Evolutionary conservation across 140 eudicot genomes (phyloP).

Genomic region (Erigeron philadelphicus): DNA sequence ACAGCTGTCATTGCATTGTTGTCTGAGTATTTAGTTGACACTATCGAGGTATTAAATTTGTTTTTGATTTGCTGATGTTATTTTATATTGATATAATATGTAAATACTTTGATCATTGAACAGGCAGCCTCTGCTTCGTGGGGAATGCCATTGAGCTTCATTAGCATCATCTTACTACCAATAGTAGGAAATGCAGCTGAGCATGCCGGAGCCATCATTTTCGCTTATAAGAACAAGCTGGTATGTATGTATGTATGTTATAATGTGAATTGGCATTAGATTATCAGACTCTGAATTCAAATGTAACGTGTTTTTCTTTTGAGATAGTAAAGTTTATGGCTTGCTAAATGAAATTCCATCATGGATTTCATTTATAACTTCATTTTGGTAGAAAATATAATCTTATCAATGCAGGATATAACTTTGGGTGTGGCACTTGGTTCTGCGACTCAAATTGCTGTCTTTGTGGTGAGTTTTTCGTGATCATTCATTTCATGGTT

Average conservation of each 20-base stretch:
- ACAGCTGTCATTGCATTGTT: conserved; percentile 58
- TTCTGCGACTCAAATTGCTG: conserved; percentile 64
- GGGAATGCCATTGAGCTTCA: conserved; percentile 74
- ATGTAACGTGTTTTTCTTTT: background rate
- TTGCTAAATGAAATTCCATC: background rate
- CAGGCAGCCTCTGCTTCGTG: conserved; percentile 75
- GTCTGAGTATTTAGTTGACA: conserved; percentile 74
- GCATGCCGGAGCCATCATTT: conserved; percentile 83
- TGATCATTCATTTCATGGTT: background rate
- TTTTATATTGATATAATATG: background rate
- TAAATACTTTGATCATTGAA: conserved; percentile 1
- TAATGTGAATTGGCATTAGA: background rate
- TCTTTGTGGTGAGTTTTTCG: conserved; percentile 46
- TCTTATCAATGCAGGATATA: conserved; percentile 43
- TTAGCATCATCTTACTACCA: conserved; percentile 70
- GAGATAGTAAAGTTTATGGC: background rate
- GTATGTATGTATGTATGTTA: conserved; percentile 35
- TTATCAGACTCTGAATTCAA: background rate
- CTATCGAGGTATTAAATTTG: conserved; percentile 57
- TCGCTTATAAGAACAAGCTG: conserved; percentile 78
- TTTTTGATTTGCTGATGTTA: conserved; percentile 3
- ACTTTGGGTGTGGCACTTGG: conserved; percentile 61
- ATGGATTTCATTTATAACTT: background rate
- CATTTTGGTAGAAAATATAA: background rate
- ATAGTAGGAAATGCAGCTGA: conserved; percentile 88